Evolutionary conservation across 108 stramenopile genomes (phyloP).

Genomic region (Nitzschia sp.): DNA sequence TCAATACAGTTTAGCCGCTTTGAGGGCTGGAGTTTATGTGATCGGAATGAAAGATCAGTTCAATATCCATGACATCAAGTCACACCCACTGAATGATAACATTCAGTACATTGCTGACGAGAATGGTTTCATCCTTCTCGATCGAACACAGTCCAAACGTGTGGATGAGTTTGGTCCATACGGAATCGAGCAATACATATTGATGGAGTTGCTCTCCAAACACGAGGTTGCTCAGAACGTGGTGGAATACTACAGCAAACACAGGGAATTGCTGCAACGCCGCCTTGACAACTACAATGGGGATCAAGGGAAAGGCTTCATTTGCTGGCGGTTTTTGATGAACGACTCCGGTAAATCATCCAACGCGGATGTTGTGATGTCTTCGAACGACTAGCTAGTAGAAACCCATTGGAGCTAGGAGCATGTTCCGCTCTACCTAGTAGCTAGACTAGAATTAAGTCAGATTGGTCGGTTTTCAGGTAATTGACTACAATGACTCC

Average conservation of each 20-base stretch:
- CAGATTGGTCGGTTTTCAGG: too few relatives aligned
- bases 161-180: constrained; percentile 37
- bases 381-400: too few relatives aligned
- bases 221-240: constrained; percentile 37
- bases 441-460: too few relatives aligned
- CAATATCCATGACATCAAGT: constrained; percentile 27
- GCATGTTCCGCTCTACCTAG: too few relatives aligned
- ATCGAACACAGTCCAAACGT: constrained; percentile 13
- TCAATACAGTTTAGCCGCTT: constrained; percentile 32
- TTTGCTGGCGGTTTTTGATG: constrained; percentile 39
- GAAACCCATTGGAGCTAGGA: too few relatives aligned
- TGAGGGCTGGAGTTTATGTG: constrained; percentile 29
- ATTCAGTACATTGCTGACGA: constrained; percentile 32
- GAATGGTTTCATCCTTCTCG: constrained; percentile 32
- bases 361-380: background rate
- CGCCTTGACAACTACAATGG: constrained; percentile 25
- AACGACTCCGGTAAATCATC: constrained; percentile 30
- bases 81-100: constrained; percentile 18
- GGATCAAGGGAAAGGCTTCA: constrained; percentile 31
- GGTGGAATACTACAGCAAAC: constrained; percentile 26
- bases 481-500: too few relatives aligned
- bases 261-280: constrained; percentile 25
- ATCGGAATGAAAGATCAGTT: constrained; percentile 43
- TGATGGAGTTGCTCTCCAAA: constrained; percentile 39
- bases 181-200: constrained; percentile 37